Percentiles rank a stretch among this genome's conserved stretches.
phyloP scores from a whole-genome alignment of 2,329 filamentous ascomycete species.

The Colletotrichum horii region DNA sequence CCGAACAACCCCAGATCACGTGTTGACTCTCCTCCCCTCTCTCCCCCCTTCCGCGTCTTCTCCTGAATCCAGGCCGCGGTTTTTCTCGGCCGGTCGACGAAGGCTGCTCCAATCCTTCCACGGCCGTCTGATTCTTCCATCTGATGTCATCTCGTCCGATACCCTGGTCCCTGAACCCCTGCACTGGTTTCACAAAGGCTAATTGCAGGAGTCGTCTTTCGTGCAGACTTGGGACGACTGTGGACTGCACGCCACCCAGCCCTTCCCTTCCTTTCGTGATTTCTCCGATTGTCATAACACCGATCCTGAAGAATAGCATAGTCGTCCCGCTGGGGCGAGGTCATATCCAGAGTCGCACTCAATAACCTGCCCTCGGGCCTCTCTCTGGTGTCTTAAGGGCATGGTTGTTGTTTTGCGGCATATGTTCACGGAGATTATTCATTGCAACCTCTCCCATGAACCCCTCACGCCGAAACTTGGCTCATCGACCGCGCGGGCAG shows the following conservation, averaged over 20 bases:
- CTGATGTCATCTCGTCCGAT: constrained; percentile 14
- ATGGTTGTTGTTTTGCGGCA: background rate
- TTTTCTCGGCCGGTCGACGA: background rate
- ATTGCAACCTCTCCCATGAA: background rate
- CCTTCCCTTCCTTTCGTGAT: background rate
- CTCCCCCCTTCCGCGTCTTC: background rate
- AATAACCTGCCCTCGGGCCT: background rate
- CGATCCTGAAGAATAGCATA: background rate
- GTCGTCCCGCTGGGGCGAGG: background rate
- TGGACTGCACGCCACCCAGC: background rate
- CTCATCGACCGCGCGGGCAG: background rate
- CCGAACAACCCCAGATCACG: constrained; percentile 2
- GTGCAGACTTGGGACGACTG: constrained; percentile 15
- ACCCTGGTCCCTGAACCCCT: constrained; percentile 3
- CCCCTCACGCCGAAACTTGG: background rate
- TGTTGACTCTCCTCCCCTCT: background rate
- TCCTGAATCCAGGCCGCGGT: background rate
- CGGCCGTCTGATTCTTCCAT: background rate
- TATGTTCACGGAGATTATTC: background rate
- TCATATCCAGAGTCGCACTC: background rate
- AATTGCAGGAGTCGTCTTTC: constrained; percentile 15
- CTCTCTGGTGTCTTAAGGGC: background rate
- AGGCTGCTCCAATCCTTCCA: background rate
- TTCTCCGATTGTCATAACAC: background rate
- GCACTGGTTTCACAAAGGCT: constrained; percentile 14